Base-by-base conservation (phyloP, 176 grass and related monocot genomes). In the Phyllostachys edulis region DNA sequence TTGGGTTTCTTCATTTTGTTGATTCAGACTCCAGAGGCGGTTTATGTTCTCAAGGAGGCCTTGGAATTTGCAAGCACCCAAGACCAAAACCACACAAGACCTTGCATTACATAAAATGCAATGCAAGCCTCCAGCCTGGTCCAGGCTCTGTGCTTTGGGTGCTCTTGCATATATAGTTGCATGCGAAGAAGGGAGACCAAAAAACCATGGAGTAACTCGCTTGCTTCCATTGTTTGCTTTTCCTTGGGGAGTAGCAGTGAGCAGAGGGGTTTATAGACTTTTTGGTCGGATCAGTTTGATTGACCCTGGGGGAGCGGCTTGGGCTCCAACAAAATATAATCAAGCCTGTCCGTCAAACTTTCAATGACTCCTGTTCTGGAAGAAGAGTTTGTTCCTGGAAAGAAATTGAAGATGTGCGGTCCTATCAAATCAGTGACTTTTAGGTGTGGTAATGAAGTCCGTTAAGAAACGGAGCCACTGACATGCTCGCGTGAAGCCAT, bases 21-120 rank as follows among this genome's bases (percentile, higher is more conserved):
- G 72, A 23, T 78, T 81, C 57, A 71, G 77, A 41, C 0, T 87
- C 39, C 38, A n/a, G n/a, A n/a, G n/a, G n/a, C 46, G 11, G 46
- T 82, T 81, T 71, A 46, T 65, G 72, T 63, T 86, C 66, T 86
- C 83, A 39, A 82, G 78, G 20, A 9, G 7, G 56, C 84, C 72
- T 73, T 40, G 84, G 72, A 70, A 70, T 74, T 54, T 54, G 47
- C 46, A 36, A 36, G 44, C 46, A 49, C 69, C 42, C 69, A 8
- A 64, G 52, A 60, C 40, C 47, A 63, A 59, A 47, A 61, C 67
- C 69, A 87, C 71, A 60, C 78, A 34, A 65, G 14, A 21, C 65
- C 36, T 70, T 50, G 24, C 68, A n/a, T 14, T 18, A 0, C 34
- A 20, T 54, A 29, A 52, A 66, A 77, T 50, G 84, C 55, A 63